Percentiles rank a stretch among this genome's conserved stretches.
Evolutionary conservation across 1,284 basidiomycete species (phyloP).

Genomic region (Malassezia sp.): DNA sequence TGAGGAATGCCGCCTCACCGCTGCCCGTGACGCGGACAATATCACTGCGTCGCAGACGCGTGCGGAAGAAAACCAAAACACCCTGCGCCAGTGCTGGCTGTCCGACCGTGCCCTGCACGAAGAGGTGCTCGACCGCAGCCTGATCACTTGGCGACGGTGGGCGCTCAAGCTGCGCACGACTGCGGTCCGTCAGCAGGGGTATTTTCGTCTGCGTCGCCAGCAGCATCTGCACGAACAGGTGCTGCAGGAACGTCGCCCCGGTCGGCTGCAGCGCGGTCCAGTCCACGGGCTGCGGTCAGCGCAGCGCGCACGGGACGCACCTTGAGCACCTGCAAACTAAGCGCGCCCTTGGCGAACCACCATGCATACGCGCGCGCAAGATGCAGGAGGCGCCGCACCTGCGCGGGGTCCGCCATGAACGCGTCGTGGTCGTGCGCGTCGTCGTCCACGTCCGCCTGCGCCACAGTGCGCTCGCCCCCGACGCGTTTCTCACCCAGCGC

Average conservation of each 20-base stretch:
- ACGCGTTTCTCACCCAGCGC: constrained; percentile 74
- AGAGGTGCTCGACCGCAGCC: constrained; percentile 12
- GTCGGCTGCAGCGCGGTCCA: constrained; percentile 24
- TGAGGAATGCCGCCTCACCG: not conserved
- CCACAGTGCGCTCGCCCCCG: constrained; percentile 67
- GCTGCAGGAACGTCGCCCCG: constrained; percentile 24
- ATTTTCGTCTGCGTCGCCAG: constrained; percentile 22
- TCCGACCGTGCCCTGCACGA: constrained; percentile 24
- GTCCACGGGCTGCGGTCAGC: constrained; percentile 33
- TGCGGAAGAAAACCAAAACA: constrained; percentile 28
- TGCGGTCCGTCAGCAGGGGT: constrained; percentile 6
- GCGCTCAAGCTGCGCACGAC: not conserved
- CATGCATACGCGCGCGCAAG: constrained; percentile 68
- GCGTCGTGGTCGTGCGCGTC: constrained; percentile 49
- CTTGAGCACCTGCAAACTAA: constrained; percentile 63
- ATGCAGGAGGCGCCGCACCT: constrained; percentile 53
- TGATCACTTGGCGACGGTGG: not conserved
- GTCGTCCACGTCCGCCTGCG: constrained; percentile 18
- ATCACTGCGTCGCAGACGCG: constrained; percentile 12
- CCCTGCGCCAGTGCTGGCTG: constrained; percentile 28
- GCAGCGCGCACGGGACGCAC: no score
- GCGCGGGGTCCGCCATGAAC: not conserved
- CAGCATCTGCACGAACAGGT: constrained; percentile 26
- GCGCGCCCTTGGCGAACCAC: constrained; percentile 65
- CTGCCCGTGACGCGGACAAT: constrained; percentile 12